Conservation (phyloP, 768 basidiomycete genomes). For the Mycena rebaudengoi region DNA sequence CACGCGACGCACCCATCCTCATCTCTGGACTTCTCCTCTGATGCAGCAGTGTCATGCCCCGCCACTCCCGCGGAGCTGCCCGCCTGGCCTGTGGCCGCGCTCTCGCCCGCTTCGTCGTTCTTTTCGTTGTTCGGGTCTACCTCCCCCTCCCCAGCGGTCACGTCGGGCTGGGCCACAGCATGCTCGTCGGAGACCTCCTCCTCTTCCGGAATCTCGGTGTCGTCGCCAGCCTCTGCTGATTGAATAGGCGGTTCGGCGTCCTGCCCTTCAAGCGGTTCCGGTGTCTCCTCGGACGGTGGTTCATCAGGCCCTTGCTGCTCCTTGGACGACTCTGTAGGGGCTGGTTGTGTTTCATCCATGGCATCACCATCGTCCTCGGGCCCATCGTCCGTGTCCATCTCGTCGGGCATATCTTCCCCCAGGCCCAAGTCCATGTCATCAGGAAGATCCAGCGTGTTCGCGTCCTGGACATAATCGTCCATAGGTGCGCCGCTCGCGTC, state of each 20-base stretch:
- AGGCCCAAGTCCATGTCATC: slow-evolving; percentile 78
- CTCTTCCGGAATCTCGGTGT: slow-evolving; percentile 38
- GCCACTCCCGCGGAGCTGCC: slow-evolving; percentile 39
- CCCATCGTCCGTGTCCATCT: slow-evolving; percentile 43
- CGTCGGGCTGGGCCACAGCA: slow-evolving; percentile 51
- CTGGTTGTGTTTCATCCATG: slow-evolving; percentile 43
- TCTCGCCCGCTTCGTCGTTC: slow-evolving; percentile 40
- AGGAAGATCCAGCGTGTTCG: slow-evolving; percentile 87
- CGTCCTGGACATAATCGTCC: slow-evolving; percentile 81
- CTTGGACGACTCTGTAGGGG: slow-evolving; percentile 32
- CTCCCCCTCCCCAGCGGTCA: slow-evolving; percentile 51
- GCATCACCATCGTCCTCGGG: slow-evolving; percentile 43
- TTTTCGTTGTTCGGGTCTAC: slow-evolving; percentile 41
- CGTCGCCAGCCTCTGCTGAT: slow-evolving; percentile 40
- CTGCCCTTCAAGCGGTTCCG: slow-evolving; percentile 43
- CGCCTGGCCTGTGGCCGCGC: slow-evolving; percentile 39
- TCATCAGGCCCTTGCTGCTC: slow-evolving; percentile 35
- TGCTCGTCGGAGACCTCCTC: slow-evolving; percentile 41
- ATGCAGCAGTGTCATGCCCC: slow-evolving; percentile 35
- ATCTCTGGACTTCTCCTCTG: slow-evolving; percentile 38
- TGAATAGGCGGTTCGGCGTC: slow-evolving; percentile 38
- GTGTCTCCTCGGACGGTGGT: slow-evolving; percentile 29
- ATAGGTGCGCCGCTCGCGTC: slow-evolving; percentile 70
- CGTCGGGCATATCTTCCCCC: slow-evolving; percentile 46
- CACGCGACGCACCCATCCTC: slow-evolving; percentile 42